Evolutionary conservation across 2,329 filamentous ascomycete species (phyloP), one percentile per base, ranked within the genome.

Genomic region (Immersiporthe knoxdaviesiana): DNA sequence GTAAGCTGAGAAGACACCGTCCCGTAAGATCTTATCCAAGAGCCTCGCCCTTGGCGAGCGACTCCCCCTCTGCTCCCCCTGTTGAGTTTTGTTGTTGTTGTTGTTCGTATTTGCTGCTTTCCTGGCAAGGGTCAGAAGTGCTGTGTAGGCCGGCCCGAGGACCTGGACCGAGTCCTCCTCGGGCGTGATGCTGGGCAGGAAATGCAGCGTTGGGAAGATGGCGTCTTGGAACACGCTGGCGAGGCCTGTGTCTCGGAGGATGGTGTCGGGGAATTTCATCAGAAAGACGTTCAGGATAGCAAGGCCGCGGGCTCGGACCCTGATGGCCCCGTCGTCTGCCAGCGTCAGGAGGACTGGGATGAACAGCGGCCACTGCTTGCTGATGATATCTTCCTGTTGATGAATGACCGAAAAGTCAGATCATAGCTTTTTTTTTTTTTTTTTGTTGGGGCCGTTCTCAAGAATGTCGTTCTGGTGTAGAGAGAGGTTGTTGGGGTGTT

Each of bases 101-200:
- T 56, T 69, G 18, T 67, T 68, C 60, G 35, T 72, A 30, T 77
- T 69, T 72, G 72, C 78, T 72, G 72, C 78, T 75, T 79, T 82
- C 79, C 70, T 81, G 71, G 74, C 85, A 7, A 97, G 83, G 0
- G 81, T 80, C 24, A 91, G 79, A 3, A 97, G 82, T 1, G 90
- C 89, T 10, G 85, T 83, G 72, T 94, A 97, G 0, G 91, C 88
- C 8, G 84, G 83, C 7, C 78, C 75, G 1, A 97, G 84, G 3
- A 97, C 80, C 1, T 76, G 75, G 1, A 91, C 76, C 4, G 92
- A 92, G 68, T 96, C 91, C 0, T 84, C 77, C 74, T 92, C 91
- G 0, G 92, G 89, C 0, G 93, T 97, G 56, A 97, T 81, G 16
- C 85, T 88, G 0, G 95, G 94, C 7, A 97, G 84, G 74, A 89